These are phyloP conservation scores for Salvia splendens DNA, from an alignment of 257 asterid genomes.

Conservation along the genomic window DNA sequence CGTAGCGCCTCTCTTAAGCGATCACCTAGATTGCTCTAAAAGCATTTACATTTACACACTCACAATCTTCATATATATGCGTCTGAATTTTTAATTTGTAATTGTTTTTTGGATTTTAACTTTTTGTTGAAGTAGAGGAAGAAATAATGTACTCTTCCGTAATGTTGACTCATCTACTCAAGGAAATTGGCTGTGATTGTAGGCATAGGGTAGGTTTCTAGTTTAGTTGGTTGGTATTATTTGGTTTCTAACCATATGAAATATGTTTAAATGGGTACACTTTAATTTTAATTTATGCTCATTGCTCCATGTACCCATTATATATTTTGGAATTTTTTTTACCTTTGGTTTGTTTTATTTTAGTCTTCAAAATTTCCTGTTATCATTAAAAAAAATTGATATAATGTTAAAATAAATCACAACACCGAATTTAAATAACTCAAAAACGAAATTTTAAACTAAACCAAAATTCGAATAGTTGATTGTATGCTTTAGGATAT, in stretches of 20 bases:
- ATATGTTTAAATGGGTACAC: background rate
- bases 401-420: no score
- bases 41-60: background rate
- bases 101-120: no score
- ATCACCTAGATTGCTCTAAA: slow-evolving; percentile 8
- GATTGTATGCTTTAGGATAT: no score
- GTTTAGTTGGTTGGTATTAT: slow-evolving; percentile 9
- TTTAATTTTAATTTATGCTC: background rate
- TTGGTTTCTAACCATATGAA: background rate
- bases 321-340: background rate
- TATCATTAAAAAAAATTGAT: no score
- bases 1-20: slow-evolving; percentile 26
- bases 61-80: no score
- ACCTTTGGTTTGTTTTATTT: background rate
- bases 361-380: background rate
- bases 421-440: no score
- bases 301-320: background rate
- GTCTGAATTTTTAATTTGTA: no score
- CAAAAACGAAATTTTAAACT: no score
- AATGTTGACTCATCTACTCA: slow-evolving; percentile 20
- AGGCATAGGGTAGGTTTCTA: slow-evolving; percentile 12
- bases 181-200: slow-evolving; percentile 7
- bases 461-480: no score
- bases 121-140: no score
- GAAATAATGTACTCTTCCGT: background rate